phyloP scores from a whole-genome alignment of 192 early-diverging fungal species.

The Dissophora globulifera region DNA sequence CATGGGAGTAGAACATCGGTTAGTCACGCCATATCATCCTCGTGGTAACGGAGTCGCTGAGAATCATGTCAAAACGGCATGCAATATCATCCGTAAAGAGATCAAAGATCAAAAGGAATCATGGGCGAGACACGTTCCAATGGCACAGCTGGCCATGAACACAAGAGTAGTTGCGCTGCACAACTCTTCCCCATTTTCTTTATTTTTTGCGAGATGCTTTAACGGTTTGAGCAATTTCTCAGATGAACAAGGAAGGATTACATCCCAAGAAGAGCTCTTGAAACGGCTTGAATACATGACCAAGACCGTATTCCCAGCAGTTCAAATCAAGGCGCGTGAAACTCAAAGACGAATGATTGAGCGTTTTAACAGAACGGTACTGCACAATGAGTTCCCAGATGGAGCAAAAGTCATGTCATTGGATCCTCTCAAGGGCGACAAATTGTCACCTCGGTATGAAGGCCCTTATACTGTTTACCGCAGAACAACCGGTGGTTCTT shows the following conservation, averaged over 20 bases:
- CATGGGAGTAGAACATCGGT: constrained; percentile 39
- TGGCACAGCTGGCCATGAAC: constrained; percentile 54
- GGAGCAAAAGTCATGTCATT: constrained; percentile 13
- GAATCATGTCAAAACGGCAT: constrained; percentile 36
- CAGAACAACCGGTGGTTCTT: constrained; percentile 1
- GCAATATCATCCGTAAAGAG: constrained; percentile 34
- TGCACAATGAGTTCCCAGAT: constrained; percentile 18
- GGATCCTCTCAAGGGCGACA: constrained; percentile 6
- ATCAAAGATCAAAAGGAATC: constrained; percentile 9
- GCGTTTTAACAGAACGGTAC: constrained; percentile 11
- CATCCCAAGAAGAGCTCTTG: constrained; percentile 8
- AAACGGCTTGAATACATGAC: constrained; percentile 18
- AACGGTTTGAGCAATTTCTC: constrained; percentile 46
- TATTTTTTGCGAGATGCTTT: constrained; percentile 54
- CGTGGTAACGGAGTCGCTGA: constrained; percentile 60
- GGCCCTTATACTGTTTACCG: constrained; percentile 11
- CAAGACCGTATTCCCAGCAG: constrained; percentile 8
- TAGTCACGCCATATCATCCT: constrained; percentile 56
- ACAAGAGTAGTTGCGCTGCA: constrained; percentile 10
- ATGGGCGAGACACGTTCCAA: constrained; percentile 52
- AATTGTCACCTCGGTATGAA: constrained; percentile 4
- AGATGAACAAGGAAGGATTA: constrained; percentile 2
- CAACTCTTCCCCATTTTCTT: constrained; percentile 48
- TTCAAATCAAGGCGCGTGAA: neutral
- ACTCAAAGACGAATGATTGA: constrained; percentile 12